These are phyloP conservation scores for Conticribra guillardii DNA, from an alignment of 108 stramenopile genomes.

Conservation along the genomic window DNA sequence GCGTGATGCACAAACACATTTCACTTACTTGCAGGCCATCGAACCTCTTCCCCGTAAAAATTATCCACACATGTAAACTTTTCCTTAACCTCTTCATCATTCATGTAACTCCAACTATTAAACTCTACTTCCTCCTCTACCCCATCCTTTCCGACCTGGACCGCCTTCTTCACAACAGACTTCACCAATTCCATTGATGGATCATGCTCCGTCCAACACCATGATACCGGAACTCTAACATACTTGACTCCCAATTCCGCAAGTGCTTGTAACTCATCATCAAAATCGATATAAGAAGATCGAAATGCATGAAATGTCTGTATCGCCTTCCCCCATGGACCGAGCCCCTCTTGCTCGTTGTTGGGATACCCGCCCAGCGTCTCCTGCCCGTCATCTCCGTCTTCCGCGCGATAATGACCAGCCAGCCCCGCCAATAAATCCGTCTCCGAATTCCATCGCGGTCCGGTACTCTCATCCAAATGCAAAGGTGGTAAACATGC, in stretches of 20 bases:
- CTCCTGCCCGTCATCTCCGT: neutral
- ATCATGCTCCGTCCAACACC: conserved; percentile 77
- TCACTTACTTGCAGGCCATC: conserved; percentile 61
- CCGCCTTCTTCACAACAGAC: conserved; percentile 20
- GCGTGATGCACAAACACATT: neutral
- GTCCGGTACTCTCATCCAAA: conserved; percentile 56
- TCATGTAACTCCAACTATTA: conserved; percentile 19
- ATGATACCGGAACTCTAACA: conserved; percentile 72
- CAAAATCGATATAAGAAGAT: conserved; percentile 62
- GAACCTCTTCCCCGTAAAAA: conserved; percentile 56
- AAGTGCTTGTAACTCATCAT: conserved; percentile 54
- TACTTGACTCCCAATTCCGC: conserved; percentile 57
- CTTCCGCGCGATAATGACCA: conserved; percentile 37
- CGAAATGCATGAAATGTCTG: conserved; percentile 66
- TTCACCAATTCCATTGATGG: conserved; percentile 37
- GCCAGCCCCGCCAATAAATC: conserved; percentile 60
- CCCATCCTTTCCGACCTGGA: conserved; percentile 21
- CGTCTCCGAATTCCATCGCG: conserved; percentile 76
- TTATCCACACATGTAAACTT: conserved; percentile 74
- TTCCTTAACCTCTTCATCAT: conserved; percentile 43
- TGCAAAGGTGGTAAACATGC: conserved; percentile 73
- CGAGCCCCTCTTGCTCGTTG: conserved; percentile 17
- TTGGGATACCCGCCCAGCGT: conserved; percentile 23
- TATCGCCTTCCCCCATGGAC: conserved; percentile 53
- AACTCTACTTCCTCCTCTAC: conserved; percentile 8